These are phyloP conservation scores for Pythium utonaiense DNA, from an alignment of 352 stramenopile species.

Conservation along the genomic window DNA sequence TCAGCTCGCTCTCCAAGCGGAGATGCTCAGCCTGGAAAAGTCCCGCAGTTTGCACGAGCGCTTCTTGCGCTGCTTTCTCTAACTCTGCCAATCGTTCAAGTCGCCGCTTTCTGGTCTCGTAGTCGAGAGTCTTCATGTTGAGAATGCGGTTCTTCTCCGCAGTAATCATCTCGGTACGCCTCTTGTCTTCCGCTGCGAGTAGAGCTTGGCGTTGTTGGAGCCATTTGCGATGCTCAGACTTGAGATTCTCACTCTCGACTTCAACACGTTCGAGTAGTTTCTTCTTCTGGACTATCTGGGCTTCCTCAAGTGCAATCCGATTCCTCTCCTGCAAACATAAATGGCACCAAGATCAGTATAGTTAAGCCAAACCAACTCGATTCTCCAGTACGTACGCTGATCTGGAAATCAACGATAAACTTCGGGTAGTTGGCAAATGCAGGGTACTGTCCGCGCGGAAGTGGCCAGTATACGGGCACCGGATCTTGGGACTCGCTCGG, in stretches of 20 bases:
- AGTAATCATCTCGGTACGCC: conserved; percentile 50
- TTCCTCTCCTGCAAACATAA: conserved; percentile 57
- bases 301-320: conserved; percentile 75
- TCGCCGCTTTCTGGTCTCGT: conserved; percentile 57
- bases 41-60: conserved; percentile 57
- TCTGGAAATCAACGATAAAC: conserved; percentile 84
- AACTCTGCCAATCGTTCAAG: conserved; percentile 60
- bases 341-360: conserved; percentile 5
- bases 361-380: background rate
- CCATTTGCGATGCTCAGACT: conserved; percentile 63
- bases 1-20: conserved; percentile 47
- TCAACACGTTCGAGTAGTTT: conserved; percentile 53
- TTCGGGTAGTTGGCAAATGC: conserved; percentile 74
- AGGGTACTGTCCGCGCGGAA: conserved; percentile 71
- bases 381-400: conserved; percentile 44
- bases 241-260: conserved; percentile 45
- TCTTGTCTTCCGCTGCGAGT: conserved; percentile 56
- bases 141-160: conserved; percentile 66
- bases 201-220: conserved; percentile 55
- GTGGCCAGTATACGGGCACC: conserved; percentile 39
- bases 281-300: conserved; percentile 60
- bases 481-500: background rate
- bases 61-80: conserved; percentile 55
- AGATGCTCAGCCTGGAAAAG: conserved; percentile 62
- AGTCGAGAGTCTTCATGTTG: conserved; percentile 64